These are phyloP conservation scores for Taxawa tesnikishii DNA, from an alignment of 2,329 filamentous ascomycete species.

Conservation along the genomic window DNA sequence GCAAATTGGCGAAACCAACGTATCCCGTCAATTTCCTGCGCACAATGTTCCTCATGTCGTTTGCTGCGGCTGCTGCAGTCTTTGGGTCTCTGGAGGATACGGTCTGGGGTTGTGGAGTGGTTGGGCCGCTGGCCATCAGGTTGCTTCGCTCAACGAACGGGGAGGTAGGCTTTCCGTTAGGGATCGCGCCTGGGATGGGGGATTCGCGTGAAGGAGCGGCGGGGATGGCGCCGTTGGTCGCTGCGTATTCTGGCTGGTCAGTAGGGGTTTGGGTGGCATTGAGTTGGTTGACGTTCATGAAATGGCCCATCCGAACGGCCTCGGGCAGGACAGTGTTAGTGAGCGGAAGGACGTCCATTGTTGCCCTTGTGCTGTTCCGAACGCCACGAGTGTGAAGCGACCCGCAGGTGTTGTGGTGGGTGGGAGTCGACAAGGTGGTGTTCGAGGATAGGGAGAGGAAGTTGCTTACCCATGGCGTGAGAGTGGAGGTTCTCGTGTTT, in stretches of 20 bases:
- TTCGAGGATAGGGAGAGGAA: too few species aligned
- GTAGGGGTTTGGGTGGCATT: too few species aligned
- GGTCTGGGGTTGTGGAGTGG: slow-evolving; percentile 34
- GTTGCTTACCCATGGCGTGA: slow-evolving; percentile 7
- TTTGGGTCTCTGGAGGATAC: slow-evolving; percentile 55
- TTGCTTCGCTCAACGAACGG: slow-evolving; percentile 47
- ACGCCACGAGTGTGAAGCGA: too few species aligned
- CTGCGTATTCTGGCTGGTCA: slow-evolving; percentile 16
- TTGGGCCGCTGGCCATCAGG: slow-evolving; percentile 35
- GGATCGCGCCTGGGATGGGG: slow-evolving; percentile 27
- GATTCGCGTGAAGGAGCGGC: slow-evolving; percentile 33
- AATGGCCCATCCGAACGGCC: too few species aligned
- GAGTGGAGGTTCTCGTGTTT: neutral
- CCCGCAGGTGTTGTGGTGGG: too few species aligned
- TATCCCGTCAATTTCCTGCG: slow-evolving; percentile 97
- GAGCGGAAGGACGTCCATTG: too few species aligned
- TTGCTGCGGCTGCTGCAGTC: slow-evolving; percentile 34
- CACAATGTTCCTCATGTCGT: slow-evolving; percentile 79
- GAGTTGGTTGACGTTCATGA: too few species aligned
- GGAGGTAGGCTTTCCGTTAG: slow-evolving; percentile 40
- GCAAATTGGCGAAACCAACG: slow-evolving; percentile 95
- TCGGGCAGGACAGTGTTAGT: too few species aligned
- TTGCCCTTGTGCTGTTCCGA: too few species aligned
- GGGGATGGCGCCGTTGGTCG: slow-evolving; percentile 31
- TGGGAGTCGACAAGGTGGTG: too few species aligned